phyloP scores from a whole-genome alignment of 306 rosid species.

The peach (Prunus persica) region DNA sequence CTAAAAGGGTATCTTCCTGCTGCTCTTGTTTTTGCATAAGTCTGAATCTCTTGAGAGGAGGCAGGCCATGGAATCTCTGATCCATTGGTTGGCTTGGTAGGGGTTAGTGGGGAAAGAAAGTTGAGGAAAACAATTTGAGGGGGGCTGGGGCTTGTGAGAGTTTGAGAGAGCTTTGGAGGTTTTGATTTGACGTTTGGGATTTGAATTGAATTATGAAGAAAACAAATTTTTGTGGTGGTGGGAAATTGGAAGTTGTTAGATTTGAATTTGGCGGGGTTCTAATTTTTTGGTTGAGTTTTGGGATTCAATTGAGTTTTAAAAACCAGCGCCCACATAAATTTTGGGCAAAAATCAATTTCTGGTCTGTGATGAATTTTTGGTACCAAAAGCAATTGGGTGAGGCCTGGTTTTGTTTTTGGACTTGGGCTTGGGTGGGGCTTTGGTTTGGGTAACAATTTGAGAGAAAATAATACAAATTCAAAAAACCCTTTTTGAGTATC shows the following conservation, averaged over 20 bases:
- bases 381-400: background rate
- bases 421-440: background rate
- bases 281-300: background rate
- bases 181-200: background rate
- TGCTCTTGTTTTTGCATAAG: conserved; percentile 45
- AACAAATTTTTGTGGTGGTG: background rate
- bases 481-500: too few relatives aligned
- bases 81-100: conserved; percentile 39
- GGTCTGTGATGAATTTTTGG: background rate
- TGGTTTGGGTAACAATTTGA: background rate
- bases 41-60: conserved; percentile 66
- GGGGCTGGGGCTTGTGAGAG: background rate
- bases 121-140: background rate
- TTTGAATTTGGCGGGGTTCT: background rate
- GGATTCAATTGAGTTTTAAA: background rate
- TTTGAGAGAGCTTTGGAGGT: background rate
- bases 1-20: background rate
- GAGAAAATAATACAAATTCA: background rate
- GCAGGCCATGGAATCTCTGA: conserved; percentile 39
- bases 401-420: background rate
- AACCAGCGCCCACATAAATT: background rate
- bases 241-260: background rate
- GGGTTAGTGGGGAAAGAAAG: background rate
- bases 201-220: background rate
- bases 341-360: background rate